Conservation (phyloP, 306 rosid genomes). For the Phaseolus lunatus region DNA sequence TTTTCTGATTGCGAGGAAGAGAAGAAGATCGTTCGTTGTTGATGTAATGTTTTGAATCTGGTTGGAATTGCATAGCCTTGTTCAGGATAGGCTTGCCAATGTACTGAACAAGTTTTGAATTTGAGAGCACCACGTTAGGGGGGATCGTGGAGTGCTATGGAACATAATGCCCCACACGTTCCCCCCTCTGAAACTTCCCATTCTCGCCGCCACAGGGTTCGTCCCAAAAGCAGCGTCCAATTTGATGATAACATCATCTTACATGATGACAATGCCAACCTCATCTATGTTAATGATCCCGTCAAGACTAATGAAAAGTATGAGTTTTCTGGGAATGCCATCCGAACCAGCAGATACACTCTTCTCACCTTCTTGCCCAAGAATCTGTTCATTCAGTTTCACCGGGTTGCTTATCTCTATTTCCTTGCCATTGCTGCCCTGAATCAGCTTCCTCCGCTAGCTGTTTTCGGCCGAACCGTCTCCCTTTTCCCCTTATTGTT, state of each 20-base stretch:
- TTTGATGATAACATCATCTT: conserved; percentile 50
- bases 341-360: conserved; percentile 76
- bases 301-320: conserved; percentile 67
- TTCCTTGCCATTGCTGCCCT: conserved; percentile 88
- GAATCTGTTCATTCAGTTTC: conserved; percentile 84
- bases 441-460: conserved; percentile 92
- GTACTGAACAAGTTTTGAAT: neutral
- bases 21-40: neutral
- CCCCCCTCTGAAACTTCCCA: conserved; percentile 54
- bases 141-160: conserved; percentile 74
- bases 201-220: conserved; percentile 36
- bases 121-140: conserved; percentile 49
- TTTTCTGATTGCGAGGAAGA: neutral
- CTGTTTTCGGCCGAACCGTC: conserved; percentile 83
- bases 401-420: conserved; percentile 82
- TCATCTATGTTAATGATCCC: conserved; percentile 73
- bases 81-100: neutral
- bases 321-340: conserved; percentile 77
- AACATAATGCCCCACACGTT: conserved; percentile 35
- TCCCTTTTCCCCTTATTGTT: conserved; percentile 80
- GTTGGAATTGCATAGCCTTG: neutral
- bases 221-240: conserved; percentile 61
- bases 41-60: neutral
- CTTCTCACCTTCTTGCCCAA: conserved; percentile 78
- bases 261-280: conserved; percentile 61